Conservation (phyloP, 2,329 filamentous ascomycete species). For the Aspergillus transmontanensis region DNA sequence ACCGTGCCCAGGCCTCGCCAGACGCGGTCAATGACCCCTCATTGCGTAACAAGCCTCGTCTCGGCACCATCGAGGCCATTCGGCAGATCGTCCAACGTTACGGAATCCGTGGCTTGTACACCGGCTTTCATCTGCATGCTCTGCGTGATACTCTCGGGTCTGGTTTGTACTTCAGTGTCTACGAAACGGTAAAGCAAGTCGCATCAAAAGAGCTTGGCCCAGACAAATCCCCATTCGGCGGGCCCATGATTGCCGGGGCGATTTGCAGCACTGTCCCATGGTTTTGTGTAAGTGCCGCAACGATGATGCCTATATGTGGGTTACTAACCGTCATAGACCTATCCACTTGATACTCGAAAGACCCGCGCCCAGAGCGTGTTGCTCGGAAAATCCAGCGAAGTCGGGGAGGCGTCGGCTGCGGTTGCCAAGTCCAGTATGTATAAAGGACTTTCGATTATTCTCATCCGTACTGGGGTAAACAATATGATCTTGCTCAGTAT, state of each 20-base stretch:
- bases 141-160: constrained; percentile 50
- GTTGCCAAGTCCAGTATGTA: constrained; percentile 49
- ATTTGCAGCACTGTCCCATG: constrained; percentile 51
- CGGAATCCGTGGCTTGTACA: constrained; percentile 48
- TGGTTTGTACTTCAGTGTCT: constrained; percentile 50
- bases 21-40: constrained; percentile 36
- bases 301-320: background rate
- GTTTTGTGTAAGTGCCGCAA: constrained; percentile 43
- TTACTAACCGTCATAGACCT: constrained; percentile 39
- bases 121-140: constrained; percentile 48
- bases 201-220: constrained; percentile 47
- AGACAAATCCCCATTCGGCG: constrained; percentile 46
- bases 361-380: constrained; percentile 52
- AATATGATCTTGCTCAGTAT: constrained; percentile 53
- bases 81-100: constrained; percentile 46
- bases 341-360: constrained; percentile 52
- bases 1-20: constrained; percentile 41
- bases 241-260: constrained; percentile 48
- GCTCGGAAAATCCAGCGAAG: constrained; percentile 45
- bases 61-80: constrained; percentile 47
- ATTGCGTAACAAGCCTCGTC: constrained; percentile 41
- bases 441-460: constrained; percentile 51
- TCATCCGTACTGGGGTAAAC: constrained; percentile 49
- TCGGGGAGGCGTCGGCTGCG: constrained; percentile 43
- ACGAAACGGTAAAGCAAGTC: constrained; percentile 51